A percentile compares a stretch with the other conserved stretches of the same genome.
These are phyloP conservation scores for Epicoccum nigrum DNA, from an alignment of 2,329 filamentous ascomycete genomes.

Conservation along the genomic window DNA sequence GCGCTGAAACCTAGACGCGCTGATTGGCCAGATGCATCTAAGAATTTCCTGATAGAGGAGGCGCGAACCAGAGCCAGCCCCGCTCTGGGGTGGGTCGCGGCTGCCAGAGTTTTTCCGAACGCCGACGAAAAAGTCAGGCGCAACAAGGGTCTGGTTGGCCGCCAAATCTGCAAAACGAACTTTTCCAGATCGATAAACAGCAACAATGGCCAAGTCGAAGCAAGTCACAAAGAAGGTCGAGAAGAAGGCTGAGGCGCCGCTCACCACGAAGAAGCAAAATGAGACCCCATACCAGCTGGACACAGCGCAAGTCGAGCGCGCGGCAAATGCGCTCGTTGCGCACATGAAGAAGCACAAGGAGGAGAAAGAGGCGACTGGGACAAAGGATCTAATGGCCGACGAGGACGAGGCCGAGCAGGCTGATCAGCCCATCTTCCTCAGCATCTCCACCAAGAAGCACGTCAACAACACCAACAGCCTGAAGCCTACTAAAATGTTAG, in stretches of 20 bases:
- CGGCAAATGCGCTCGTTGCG: slow-evolving; percentile 63
- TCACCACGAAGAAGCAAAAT: slow-evolving; percentile 46
- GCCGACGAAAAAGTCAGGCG: slow-evolving; percentile 23
- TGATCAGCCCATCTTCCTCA: slow-evolving; percentile 64
- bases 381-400: slow-evolving; percentile 60
- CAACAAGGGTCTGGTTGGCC: slow-evolving; percentile 21
- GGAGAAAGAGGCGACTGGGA: slow-evolving; percentile 56
- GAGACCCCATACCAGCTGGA: slow-evolving; percentile 53
- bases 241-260: slow-evolving; percentile 40
- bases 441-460: slow-evolving; percentile 69
- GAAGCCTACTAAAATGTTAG: slow-evolving; percentile 79
- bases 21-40: slow-evolving; percentile 29
- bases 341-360: slow-evolving; percentile 60
- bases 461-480: slow-evolving; percentile 75
- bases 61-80: slow-evolving; percentile 18
- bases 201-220: slow-evolving; percentile 44
- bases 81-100: slow-evolving; percentile 18
- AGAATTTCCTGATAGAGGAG: slow-evolving; percentile 20
- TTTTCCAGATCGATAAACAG: slow-evolving; percentile 13
- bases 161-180: slow-evolving; percentile 22
- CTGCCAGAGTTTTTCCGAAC: slow-evolving; percentile 16
- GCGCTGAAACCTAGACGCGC: slow-evolving; percentile 26
- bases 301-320: slow-evolving; percentile 60
- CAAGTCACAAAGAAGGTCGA: slow-evolving; percentile 30
- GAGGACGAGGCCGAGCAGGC: slow-evolving; percentile 54